A percentile compares a stretch with the other conserved stretches of the same genome.
Conservation (phyloP, 23 red algal genomes). For the Cyanidioschyzon merolae region DNA sequence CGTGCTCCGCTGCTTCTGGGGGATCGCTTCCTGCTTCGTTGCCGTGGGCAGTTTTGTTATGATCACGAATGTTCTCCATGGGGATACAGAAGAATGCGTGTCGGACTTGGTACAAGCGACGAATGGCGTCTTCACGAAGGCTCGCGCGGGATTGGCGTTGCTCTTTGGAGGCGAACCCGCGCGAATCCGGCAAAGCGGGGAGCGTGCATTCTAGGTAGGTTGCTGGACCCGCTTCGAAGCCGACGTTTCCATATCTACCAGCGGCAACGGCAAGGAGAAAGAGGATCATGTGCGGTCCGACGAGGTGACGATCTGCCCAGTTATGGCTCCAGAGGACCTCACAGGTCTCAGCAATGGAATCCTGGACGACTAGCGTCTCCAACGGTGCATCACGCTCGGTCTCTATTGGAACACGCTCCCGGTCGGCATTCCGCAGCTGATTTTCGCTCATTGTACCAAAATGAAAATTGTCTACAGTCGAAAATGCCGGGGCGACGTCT, state of each 20-base stretch:
- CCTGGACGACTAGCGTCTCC: background rate
- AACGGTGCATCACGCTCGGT: background rate
- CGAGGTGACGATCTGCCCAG: background rate
- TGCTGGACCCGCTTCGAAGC: background rate
- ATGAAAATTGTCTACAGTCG: background rate
- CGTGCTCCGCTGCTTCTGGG: background rate
- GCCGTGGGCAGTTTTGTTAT: background rate
- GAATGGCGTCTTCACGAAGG: background rate
- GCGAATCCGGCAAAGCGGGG: background rate
- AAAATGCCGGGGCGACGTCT: background rate
- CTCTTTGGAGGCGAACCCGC: background rate
- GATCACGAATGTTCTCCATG: background rate
- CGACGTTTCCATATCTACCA: background rate
- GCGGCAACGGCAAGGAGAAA: background rate
- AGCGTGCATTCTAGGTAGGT: background rate
- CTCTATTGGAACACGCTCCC: background rate
- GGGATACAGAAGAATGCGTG: conserved; percentile 1
- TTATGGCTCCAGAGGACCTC: background rate
- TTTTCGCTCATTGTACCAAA: too few relatives aligned
- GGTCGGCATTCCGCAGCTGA: background rate
- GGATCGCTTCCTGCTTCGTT: background rate
- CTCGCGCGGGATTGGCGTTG: background rate
- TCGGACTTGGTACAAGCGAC: background rate
- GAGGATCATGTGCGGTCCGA: background rate
- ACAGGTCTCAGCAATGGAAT: background rate